Evolutionary conservation across 768 basidiomycete genomes (phyloP), one percentile per base, ranked within the genome.

Genomic region (Albatrellus ellisii): DNA sequence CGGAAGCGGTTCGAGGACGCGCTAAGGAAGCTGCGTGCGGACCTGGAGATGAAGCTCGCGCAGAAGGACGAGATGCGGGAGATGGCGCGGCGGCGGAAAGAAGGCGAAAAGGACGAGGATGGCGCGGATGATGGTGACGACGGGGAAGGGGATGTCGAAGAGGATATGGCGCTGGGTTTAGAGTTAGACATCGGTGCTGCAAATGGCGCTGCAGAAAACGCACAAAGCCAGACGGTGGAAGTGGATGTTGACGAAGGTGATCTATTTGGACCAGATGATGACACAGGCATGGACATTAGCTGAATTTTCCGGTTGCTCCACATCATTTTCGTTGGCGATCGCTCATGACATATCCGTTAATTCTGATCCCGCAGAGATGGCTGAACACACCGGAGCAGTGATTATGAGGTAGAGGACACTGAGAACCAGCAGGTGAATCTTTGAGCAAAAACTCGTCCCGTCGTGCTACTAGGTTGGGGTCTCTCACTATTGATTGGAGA

Each of bases 1-100:
- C 52, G 91, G 82, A 83, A 82, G 73, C 90, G 90, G 26, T 92
- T 94, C 60, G 88, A 92, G 57, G 91, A 94, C 56, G 82, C 85
- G 14, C 60, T 92, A 53, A 86, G 79, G 66, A 95, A 94, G 60
- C 68, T 95, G 36, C 73, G 78, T 9, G 73, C 77, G 26, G 90
- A 95, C 56, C 64, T 92, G 24, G 90, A 92, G 49, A 77, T 79
- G 72, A 92, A 91, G 56, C 62, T 71, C 8, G 71, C 71, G 1
- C 87, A 89, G 55, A 69, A 80, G 43, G 86, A 89, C 49, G 83
- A 82, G 52, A 62, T 89, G 57, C 77, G 75, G 52, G 85, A 88
- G 61, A 69, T 77, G 53, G 78, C 78, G 51, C 70, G 80, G 33
- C 59, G 77, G 55, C 69, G 70, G 57, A 82, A 82, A 52, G 82